Evolutionary conservation across 768 basidiomycete species (phyloP), one percentile per base, ranked within the genome.

Genomic region (Tricholomella constricta): DNA sequence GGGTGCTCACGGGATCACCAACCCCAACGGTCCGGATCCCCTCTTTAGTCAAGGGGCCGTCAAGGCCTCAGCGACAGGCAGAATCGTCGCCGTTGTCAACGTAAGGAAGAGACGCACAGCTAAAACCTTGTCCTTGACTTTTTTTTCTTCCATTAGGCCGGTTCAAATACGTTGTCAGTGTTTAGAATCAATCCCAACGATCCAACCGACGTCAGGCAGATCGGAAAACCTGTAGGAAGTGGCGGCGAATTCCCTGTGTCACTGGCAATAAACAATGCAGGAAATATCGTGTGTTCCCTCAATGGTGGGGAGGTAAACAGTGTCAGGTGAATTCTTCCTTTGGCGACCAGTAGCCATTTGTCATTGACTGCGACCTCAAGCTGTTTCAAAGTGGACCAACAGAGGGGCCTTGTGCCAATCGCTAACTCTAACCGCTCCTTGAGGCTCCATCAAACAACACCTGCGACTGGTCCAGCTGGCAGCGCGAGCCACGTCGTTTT

Each of bases 231-330:
- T 6, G 69, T 75, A 1, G 67, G 71, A 15, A 72, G 68, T 12
- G 76, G 72, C 4, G 79, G 81, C 14, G 76, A 82, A 48, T 81
- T 81, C 70, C 79, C 80, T 14, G 66, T 82, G 51, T 77, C 78
- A 0, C 57, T 77, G 8, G 69, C 74, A 9, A 64, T 75, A 48
- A 73, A 72, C 52, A 61, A 65, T 35, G 68, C 58, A 10, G 69
- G 67, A 22, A 59, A 55, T 51, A 65, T 60, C 46, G 65, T 74
- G 23, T 78, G 76, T 54, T 68, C 69, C 2, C 66, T 78, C 27
- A 80, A 79, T 60, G 73, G 77, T 25, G 78, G 78, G 12, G 63
- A 62, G 12, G 57, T 73, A 29, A 78, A 78, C 56, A 73, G 76
- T 35, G 75, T 79, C 51, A 72, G 61, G 70, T 75, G 51, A 58